Conservation (phyloP, 2,329 filamentous ascomycete species). For the Cladophialophora yegresii region DNA sequence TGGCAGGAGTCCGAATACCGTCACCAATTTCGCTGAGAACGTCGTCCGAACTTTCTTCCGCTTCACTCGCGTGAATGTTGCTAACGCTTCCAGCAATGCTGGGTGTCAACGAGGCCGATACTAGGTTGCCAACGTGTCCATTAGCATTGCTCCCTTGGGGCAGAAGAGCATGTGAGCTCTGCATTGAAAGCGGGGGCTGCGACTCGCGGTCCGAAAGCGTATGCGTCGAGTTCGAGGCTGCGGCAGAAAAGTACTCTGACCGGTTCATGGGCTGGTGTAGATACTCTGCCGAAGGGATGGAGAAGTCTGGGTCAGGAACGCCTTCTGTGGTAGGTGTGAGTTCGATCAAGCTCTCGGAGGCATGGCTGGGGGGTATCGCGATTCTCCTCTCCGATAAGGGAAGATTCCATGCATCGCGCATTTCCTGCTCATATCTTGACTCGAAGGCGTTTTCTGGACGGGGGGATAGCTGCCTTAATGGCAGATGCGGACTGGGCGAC, state of each 20-base stretch:
- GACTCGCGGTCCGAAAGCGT: conserved; percentile 42
- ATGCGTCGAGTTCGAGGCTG: conserved; percentile 35
- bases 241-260: conserved; percentile 38
- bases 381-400: conserved; percentile 26
- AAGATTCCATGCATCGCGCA: conserved; percentile 38
- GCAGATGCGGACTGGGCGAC: not conserved
- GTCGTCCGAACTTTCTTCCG: conserved; percentile 38
- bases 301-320: conserved; percentile 39
- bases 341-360: conserved; percentile 48
- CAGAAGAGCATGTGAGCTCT: conserved; percentile 3
- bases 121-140: not conserved
- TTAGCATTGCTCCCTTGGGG: not conserved
- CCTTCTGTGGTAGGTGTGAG: conserved; percentile 51
- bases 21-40: conserved; percentile 39
- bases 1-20: conserved; percentile 39
- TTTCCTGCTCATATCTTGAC: conserved; percentile 36
- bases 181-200: conserved; percentile 27
- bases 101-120: conserved; percentile 23
- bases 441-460: conserved; percentile 23
- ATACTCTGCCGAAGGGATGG: conserved; percentile 27
- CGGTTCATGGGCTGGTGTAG: conserved; percentile 29
- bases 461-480: conserved; percentile 1
- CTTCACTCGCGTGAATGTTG: conserved; percentile 34
- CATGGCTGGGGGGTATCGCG: conserved; percentile 42
- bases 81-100: conserved; percentile 33